Evolutionary conservation across 2,329 filamentous ascomycete genomes (phyloP).

Genomic region (Proliferodiscus dingleyae): DNA sequence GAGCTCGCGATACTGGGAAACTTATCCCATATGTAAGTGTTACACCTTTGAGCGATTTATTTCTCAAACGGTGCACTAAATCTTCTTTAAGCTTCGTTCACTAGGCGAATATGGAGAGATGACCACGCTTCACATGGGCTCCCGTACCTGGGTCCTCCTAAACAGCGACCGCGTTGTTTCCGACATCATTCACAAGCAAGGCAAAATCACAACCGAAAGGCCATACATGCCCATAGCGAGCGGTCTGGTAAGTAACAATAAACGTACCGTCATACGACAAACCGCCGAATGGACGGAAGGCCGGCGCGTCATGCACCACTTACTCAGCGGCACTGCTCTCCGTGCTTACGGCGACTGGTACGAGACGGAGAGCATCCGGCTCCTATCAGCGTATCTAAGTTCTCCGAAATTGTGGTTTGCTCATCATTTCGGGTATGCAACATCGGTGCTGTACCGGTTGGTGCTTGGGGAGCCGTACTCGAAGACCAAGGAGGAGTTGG

Average conservation of each 20-base stretch:
- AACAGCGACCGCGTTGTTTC: slow-evolving; percentile 32
- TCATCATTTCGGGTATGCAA: neutral
- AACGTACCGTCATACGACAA: slow-evolving; percentile 18
- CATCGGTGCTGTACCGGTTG: neutral
- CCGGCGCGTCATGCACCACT: slow-evolving; percentile 1
- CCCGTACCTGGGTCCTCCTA: slow-evolving; percentile 33
- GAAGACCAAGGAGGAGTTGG: neutral
- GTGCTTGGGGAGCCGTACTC: neutral
- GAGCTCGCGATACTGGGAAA: neutral
- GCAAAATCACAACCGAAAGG: slow-evolving; percentile 31
- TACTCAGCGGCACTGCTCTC: neutral
- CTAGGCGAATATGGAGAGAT: slow-evolving; percentile 17
- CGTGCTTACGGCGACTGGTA: slow-evolving; percentile 1
- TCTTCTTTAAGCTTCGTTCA: neutral
- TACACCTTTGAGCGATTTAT: no score
- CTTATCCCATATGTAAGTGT: neutral
- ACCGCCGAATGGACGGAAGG: neutral
- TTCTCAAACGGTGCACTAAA: neutral
- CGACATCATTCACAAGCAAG: slow-evolving; percentile 33
- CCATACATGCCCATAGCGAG: slow-evolving; percentile 32
- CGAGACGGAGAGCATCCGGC: neutral
- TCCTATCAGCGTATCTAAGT: neutral
- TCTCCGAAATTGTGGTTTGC: neutral
- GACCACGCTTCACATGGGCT: slow-evolving; percentile 19
- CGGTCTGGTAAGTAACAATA: slow-evolving; percentile 31